phyloP scores from a whole-genome alignment of 495 filamentous ascomycete genomes.

The Penicillium malachiteum region DNA sequence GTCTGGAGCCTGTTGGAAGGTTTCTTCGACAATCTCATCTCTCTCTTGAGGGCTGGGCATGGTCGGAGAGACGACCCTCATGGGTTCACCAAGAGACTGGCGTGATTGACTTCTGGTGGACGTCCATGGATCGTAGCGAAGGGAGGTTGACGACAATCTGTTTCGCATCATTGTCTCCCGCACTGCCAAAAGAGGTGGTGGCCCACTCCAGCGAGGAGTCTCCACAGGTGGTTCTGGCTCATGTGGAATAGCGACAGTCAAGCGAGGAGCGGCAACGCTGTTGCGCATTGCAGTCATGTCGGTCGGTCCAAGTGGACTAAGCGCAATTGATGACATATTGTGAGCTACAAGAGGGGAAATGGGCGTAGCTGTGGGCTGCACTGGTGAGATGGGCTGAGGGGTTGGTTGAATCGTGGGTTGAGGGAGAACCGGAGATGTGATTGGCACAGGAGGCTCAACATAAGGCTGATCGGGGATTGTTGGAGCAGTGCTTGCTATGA shows the following conservation, averaged over 20 bases:
- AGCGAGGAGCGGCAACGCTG: constrained; percentile 44
- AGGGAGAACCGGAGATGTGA: constrained; percentile 5
- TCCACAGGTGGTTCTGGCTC: constrained; percentile 10
- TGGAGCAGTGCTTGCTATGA: constrained; percentile 25
- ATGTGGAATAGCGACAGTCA: constrained; percentile 31
- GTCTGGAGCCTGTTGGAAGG: constrained; percentile 40
- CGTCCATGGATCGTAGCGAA: constrained; percentile 35
- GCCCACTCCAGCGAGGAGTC: constrained; percentile 32
- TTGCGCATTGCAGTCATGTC: constrained; percentile 30
- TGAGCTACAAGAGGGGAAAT: constrained; percentile 8
- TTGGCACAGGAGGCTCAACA: constrained; percentile 10
- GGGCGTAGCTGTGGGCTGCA: not conserved
- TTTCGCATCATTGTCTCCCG: constrained; percentile 41
- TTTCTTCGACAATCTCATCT: constrained; percentile 3
- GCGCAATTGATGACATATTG: constrained; percentile 18
- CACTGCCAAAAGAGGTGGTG: constrained; percentile 41
- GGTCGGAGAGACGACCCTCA: constrained; percentile 17
- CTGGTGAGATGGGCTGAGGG: too few relatives aligned
- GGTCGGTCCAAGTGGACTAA: constrained; percentile 7
- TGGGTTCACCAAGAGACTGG: constrained; percentile 24
- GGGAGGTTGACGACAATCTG: constrained; percentile 40
- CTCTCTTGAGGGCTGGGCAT: constrained; percentile 36
- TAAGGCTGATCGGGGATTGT: constrained; percentile 16
- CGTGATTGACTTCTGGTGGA: constrained; percentile 27
- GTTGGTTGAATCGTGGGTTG: constrained; percentile 10